Evolutionary conservation across 768 basidiomycete species (phyloP), one percentile per base, ranked within the genome.

Genomic region (Collybia sp.): DNA sequence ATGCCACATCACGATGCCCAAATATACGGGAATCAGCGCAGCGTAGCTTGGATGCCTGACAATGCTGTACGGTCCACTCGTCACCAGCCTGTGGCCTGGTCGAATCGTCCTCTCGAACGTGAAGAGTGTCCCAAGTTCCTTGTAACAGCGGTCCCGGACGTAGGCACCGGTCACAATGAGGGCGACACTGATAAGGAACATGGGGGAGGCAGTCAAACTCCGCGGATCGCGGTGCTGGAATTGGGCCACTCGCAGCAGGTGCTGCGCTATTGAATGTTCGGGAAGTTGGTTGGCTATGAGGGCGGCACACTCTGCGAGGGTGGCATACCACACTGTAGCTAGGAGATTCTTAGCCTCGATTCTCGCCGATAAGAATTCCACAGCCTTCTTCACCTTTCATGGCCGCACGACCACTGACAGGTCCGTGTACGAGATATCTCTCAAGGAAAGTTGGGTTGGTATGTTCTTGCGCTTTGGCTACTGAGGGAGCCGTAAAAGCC

Each of bases 31-130:
- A 1, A 53, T 12, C 3, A 46, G 15, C 1, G 55, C 61, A 10
- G 55, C 52, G 47, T 67, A 67, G 33, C 45, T 20, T 34, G 64
- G 64, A 39, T 65, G 64, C 12, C 64, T 61, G 1, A 63, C 60
- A 13, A 51, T 8, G 1, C 53, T 37, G 43, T 67, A 66, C 2
- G 65, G 64, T 3, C 63, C 62, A 5, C 43, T 39, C 1, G 58
- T 64, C 37, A 64, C 49, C 5, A 66, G 54, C 38, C 47, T 50
- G 49, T 64, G 63, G 10, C 47, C 42, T 19, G 44, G 44, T 10
- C 53, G 56, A 20, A 62, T 43, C 20, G 50, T 53, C 13, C 63
- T 52, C 38, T 58, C 52, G 45, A 62, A 63, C 4, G 61, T 66
- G 58, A 63, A 66, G 33, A 53, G 47, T 13, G 35, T 40, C 5